A percentile compares a stretch with the other conserved stretches of the same genome.
Evolutionary conservation across 495 filamentous ascomycete genomes (phyloP).

Genomic region (Penicillium soppii): DNA sequence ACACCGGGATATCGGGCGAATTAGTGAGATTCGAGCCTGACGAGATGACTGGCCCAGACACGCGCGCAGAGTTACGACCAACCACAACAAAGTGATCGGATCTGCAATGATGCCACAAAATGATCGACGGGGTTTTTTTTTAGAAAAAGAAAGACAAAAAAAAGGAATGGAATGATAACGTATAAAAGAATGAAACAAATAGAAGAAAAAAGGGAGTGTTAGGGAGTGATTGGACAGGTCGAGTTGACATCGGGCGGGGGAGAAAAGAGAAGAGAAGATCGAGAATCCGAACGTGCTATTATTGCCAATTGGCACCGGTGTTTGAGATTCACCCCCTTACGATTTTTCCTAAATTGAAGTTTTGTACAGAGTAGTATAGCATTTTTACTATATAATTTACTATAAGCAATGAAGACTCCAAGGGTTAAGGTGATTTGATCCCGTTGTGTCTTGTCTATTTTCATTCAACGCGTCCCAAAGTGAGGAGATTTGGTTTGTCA

Average conservation of each 20-base stretch:
- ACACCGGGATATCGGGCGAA: conserved; percentile 21
- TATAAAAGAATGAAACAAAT: conserved; percentile 11
- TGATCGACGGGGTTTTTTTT: conserved; percentile 4
- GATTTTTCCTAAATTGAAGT: too few species aligned
- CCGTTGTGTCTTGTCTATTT: conserved; percentile 13
- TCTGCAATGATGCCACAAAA: conserved; percentile 14
- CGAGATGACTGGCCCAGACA: conserved; percentile 16
- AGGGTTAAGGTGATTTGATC: conserved; percentile 1
- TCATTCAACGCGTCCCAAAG: conserved; percentile 11
- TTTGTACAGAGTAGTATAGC: too few species aligned
- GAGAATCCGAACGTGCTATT: conserved; percentile 12
- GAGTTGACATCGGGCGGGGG: conserved; percentile 26
- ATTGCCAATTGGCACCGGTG: conserved; percentile 23
- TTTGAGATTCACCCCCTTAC: conserved; percentile 12
- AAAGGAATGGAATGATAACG: conserved; percentile 13
- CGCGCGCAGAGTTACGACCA: conserved; percentile 20
- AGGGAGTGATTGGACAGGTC: conserved; percentile 15
- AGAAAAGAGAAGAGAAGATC: conserved; percentile 23
- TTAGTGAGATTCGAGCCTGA: conserved; percentile 17
- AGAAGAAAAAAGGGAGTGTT: conserved; percentile 4
- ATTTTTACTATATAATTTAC: too few species aligned
- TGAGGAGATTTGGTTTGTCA: conserved; percentile 16
- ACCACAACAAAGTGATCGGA: conserved; percentile 23
- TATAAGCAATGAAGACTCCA: neutral
- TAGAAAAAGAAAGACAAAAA: conserved; percentile 14